Evolutionary conservation across 805 yeast species (phyloP).

Genomic region (Kockiozyma suomiensis): DNA sequence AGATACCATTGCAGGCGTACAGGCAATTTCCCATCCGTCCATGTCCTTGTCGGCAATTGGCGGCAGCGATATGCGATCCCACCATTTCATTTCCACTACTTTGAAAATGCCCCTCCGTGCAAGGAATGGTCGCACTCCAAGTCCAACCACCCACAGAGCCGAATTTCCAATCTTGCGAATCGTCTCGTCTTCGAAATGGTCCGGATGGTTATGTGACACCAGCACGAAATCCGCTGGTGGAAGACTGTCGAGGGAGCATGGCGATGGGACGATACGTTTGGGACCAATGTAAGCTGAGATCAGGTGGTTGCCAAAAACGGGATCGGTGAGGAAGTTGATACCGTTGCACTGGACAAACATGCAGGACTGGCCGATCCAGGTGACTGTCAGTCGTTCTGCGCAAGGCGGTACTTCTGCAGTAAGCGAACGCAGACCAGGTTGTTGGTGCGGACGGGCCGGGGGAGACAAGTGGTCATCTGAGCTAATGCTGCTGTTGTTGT

Average conservation of each 20-base stretch:
- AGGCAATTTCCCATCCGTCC: slow-evolving; percentile 73
- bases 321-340: slow-evolving; percentile 82
- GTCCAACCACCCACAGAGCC: slow-evolving; percentile 83
- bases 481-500: neutral
- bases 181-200: slow-evolving; percentile 75
- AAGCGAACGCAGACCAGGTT: slow-evolving; percentile 1
- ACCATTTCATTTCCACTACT: slow-evolving; percentile 85
- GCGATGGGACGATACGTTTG: slow-evolving; percentile 76
- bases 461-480: neutral
- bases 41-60: slow-evolving; percentile 34
- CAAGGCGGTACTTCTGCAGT: slow-evolving; percentile 42
- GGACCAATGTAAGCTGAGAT: slow-evolving; percentile 74
- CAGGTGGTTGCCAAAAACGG: slow-evolving; percentile 68
- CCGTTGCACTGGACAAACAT: slow-evolving; percentile 70
- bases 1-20: slow-evolving; percentile 75
- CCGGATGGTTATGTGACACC: slow-evolving; percentile 95
- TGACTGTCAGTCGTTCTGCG: slow-evolving; percentile 59
- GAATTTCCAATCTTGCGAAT: slow-evolving; percentile 57
- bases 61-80: slow-evolving; percentile 66
- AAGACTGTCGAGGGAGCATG: slow-evolving; percentile 63
- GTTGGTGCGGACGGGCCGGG: neutral
- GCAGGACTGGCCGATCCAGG: slow-evolving; percentile 96
- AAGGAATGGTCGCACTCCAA: slow-evolving; percentile 68
- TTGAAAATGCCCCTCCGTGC: slow-evolving; percentile 61
- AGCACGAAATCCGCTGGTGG: slow-evolving; percentile 71